These are phyloP conservation scores for Aureobasidium sp. DNA, from an alignment of 2,329 filamentous ascomycete species.

Conservation along the genomic window DNA sequence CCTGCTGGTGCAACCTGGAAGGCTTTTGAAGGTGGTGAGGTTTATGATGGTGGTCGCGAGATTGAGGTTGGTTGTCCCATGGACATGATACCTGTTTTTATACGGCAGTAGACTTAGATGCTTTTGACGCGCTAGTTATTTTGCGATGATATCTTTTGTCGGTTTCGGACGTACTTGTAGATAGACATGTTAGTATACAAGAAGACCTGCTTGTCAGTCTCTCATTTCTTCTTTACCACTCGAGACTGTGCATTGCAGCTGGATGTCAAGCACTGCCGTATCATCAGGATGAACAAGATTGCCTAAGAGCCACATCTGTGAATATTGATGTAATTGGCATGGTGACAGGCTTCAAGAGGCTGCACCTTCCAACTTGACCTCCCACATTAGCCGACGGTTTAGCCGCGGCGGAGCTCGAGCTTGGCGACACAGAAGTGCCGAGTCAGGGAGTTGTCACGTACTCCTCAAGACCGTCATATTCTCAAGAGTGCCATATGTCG, in stretches of 20 bases:
- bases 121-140: not conserved
- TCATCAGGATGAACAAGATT: not conserved
- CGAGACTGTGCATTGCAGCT: not conserved
- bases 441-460: not conserved
- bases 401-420: not conserved
- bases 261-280: not conserved
- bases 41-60: conserved; percentile 34
- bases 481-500: not conserved
- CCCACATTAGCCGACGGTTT: not conserved
- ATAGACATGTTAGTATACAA: not conserved
- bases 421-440: not conserved
- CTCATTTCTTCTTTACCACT: not conserved
- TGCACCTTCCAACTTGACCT: not conserved
- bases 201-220: not conserved
- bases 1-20: conserved; percentile 44
- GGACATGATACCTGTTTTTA: conserved; percentile 44
- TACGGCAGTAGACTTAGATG: conserved; percentile 15
- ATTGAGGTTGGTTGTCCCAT: conserved; percentile 40
- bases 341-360: not conserved
- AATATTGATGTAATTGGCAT: not conserved
- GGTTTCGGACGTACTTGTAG: too few species aligned
- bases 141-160: too few species aligned
- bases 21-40: conserved; percentile 29
- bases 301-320: not conserved
- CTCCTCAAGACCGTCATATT: not conserved